Percentiles rank a stretch among this genome's conserved stretches.
Conservation (phyloP, 208 protist genomes). For the Trypanosoma brucei region DNA sequence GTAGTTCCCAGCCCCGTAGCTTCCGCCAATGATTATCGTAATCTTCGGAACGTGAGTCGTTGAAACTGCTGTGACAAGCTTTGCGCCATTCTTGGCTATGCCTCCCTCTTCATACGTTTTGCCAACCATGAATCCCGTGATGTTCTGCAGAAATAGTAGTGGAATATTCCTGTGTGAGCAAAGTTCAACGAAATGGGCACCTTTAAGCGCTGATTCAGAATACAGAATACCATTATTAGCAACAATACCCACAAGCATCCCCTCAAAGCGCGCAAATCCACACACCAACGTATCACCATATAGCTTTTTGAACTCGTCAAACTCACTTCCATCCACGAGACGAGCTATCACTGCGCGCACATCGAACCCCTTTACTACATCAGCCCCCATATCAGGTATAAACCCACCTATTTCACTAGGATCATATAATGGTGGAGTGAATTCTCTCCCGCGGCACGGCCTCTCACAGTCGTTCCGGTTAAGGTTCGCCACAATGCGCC, state of each 20-base stretch:
- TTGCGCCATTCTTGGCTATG: slow-evolving; percentile 96
- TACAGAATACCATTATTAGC: slow-evolving; percentile 97
- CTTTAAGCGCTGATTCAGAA: slow-evolving; percentile 87
- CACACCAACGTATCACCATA: slow-evolving; percentile 92
- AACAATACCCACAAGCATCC: slow-evolving; percentile 94
- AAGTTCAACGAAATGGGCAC: slow-evolving; percentile 95
- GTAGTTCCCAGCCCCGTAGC: slow-evolving; percentile 97
- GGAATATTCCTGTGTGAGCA: slow-evolving; percentile 93
- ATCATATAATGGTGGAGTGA: slow-evolving; percentile 77
- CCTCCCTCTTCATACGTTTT: slow-evolving; percentile 90
- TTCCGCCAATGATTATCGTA: slow-evolving; percentile 94
- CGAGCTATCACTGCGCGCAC: slow-evolving; percentile 85
- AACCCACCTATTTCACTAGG: slow-evolving; percentile 85
- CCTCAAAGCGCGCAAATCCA: slow-evolving; percentile 91
- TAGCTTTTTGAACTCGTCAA: slow-evolving; percentile 94
- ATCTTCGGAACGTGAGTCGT: slow-evolving; percentile 94
- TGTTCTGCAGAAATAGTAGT: slow-evolving; percentile 96
- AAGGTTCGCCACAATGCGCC: slow-evolving; percentile 86
- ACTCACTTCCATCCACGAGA: slow-evolving; percentile 91
- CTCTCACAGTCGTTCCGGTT: slow-evolving; percentile 39
- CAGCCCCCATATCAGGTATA: slow-evolving; percentile 78
- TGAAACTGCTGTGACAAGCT: slow-evolving; percentile 93
- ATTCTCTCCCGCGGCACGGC: slow-evolving; percentile 36
- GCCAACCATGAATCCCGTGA: slow-evolving; percentile 93
- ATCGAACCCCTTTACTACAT: slow-evolving; percentile 89